Conservation (phyloP, 2,329 filamentous ascomycete species). For the Colletotrichum endophyticum region DNA sequence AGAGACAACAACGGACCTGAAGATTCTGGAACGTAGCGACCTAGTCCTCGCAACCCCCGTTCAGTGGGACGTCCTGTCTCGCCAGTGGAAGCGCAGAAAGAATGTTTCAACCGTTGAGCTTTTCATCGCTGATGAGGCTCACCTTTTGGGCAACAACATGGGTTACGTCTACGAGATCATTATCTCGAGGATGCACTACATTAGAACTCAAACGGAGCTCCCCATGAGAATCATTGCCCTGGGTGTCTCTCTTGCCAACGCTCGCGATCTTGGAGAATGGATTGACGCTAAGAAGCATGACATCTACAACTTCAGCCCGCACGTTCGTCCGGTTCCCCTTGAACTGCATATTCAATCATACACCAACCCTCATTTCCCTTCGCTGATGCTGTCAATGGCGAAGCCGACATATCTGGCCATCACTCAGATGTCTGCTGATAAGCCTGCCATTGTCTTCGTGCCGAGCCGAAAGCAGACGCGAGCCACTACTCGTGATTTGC, state of each 20-base stretch:
- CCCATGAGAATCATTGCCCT: constrained; percentile 87
- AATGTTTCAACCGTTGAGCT: constrained; percentile 90
- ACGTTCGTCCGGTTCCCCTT: constrained; percentile 84
- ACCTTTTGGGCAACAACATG: constrained; percentile 84
- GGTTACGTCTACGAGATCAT: constrained; percentile 96
- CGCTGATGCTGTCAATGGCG: constrained; percentile 97
- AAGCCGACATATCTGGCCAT: constrained; percentile 92
- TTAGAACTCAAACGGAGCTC: constrained; percentile 85
- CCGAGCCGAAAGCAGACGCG: constrained; percentile 93
- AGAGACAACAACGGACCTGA: constrained; percentile 89
- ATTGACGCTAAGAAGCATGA: constrained; percentile 97
- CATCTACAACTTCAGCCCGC: constrained; percentile 97
- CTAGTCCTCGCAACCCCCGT: constrained; percentile 89
- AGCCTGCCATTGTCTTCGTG: constrained; percentile 91
- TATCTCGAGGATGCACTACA: constrained; percentile 97
- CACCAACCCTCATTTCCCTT: constrained; percentile 95
- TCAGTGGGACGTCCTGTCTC: constrained; percentile 95
- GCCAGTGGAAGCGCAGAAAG: constrained; percentile 96
- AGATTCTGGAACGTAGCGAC: constrained; percentile 85
- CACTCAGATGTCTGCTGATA: constrained; percentile 84
- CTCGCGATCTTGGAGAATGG: constrained; percentile 95
- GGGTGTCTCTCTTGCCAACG: constrained; percentile 91
- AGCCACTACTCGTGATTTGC: constrained; percentile 82
- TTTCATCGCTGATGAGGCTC: constrained; percentile 94
- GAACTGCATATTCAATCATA: constrained; percentile 96